A percentile compares a stretch with the other conserved stretches of the same genome.
Conservation (phyloP, 176 grass and related monocot species). For the Musa troglodytarum region DNA sequence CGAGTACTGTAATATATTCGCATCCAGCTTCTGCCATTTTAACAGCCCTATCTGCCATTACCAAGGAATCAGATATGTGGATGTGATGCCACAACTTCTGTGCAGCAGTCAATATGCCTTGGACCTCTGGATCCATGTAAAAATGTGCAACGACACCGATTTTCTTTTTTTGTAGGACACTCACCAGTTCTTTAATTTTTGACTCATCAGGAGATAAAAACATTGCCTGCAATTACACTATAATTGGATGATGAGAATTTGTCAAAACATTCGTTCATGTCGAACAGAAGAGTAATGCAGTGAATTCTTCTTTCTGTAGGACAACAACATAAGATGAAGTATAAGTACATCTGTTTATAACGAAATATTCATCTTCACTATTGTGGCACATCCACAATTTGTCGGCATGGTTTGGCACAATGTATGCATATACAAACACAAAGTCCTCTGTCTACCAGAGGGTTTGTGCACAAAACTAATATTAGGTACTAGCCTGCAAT, state of each 20-base stretch:
- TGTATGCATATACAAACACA: too few relatives aligned
- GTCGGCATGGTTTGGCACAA: too few relatives aligned
- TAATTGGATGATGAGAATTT: conserved; percentile 14
- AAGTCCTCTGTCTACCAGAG: too few relatives aligned
- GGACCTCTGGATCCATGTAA: conserved; percentile 99
- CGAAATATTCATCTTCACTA: too few relatives aligned
- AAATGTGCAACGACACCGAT: conserved; percentile 93
- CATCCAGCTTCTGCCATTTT: conserved; percentile 98
- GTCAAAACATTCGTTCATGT: not conserved
- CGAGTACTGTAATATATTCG: conserved; percentile 76
- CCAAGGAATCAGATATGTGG: conserved; percentile 87
- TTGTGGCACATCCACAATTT: too few relatives aligned
- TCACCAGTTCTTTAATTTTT: conserved; percentile 61
- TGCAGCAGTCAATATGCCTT: conserved; percentile 85
- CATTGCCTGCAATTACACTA: conserved; percentile 50
- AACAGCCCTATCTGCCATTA: conserved; percentile 94
- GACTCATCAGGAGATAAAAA: conserved; percentile 73
- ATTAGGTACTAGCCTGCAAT: too few relatives aligned
- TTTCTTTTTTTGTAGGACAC: conserved; percentile 51
- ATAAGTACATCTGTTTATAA: too few relatives aligned
- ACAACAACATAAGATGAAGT: not conserved
- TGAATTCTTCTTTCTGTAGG: not conserved
- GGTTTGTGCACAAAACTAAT: too few relatives aligned
- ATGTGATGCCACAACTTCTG: conserved; percentile 93
- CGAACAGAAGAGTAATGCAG: conserved; percentile 9